Base-by-base conservation (phyloP, 164 flowering plant genomes). In the Cinnamomum chago region DNA sequence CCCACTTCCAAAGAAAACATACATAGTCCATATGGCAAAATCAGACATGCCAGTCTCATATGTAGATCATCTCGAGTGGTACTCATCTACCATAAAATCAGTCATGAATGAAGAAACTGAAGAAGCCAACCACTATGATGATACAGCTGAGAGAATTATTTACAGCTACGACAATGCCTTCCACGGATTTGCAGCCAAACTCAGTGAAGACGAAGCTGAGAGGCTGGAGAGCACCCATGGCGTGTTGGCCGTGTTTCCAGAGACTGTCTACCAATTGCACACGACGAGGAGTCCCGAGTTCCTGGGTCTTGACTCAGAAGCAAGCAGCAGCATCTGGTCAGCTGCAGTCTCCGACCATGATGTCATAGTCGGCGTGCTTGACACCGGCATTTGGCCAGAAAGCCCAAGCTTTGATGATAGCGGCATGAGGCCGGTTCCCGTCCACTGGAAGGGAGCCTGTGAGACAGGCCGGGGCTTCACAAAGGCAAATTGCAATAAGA, bases 331-430 rank as follows among this genome's bases (percentile, higher is more conserved):
- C 51, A 76, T 84, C 28, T 84, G 88, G 88, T 77, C 87, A 3
- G 77, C 82, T 14, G 78, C 69, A 1, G 3, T 70, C 0, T 60
- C 81, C 0, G 82, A 83, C 66, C 83, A 84, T 30, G 97, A 90
- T 66, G 95, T 95, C 7, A 70, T 92, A 13, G 90, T 95, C 2
- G 98, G 97, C 9, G 95, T 94, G 2, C 82, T 94, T 0, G 98
- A 94, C 79, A 94, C 97, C 2, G 98, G 98, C 2, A 85, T 94
- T 5, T 92, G 95, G 94, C 98, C 97, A 0, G 95, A 90, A 78
- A 89, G 94, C 69, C 83, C 73, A 50, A 92, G 97, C 84, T 92
- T 94, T 82, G 84, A 84, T 40, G 98, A 94, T 80, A 75, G 82
- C 0, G 93, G 93, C 27, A 76, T 94, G 86, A 18, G 79, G 0